Evolutionary conservation across 2,329 filamentous ascomycete genomes (phyloP), one percentile per base, ranked within the genome.

Genomic region (Exserohilum rostratum): DNA sequence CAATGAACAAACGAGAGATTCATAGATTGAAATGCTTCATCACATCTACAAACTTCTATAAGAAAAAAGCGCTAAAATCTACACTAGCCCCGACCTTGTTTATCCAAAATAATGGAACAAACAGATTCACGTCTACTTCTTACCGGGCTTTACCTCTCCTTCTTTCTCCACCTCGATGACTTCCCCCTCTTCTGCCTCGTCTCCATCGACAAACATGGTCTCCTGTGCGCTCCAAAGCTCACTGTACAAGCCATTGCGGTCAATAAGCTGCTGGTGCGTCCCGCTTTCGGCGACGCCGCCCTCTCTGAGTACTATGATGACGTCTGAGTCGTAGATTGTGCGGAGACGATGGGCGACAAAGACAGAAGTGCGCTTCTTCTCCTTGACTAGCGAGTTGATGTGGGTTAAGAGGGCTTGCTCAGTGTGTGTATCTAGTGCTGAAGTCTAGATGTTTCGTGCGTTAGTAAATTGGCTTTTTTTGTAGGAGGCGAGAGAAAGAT

Each of bases 281-380:
- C 95, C 95, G 74, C 85, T 87, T 78, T 98, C 95, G 2, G 88
- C 91, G n/a, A 98, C 92, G 12, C 80, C 81, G 0, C 95, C 95
- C 56, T 90, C 87, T 71, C 88, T 89, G 52, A 98, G 79, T 33
- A 98, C 95, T 66, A 98, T 93, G 65, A 98, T 98, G 66, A 93
- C 80, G 76, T 98, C 82, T 34, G 90, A 90, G 69, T 98, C 95
- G 69, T 90, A 96, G 62, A 99, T 97, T 0, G 95, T 98, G 47
- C 93, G 85, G 55, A 99, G 78, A 15, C 95, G 85, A 75, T 98
- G 95, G 6, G 95, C 95, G 5, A 99, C 90, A 71, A 98, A 98
- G 1, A 99, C 90, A 64, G 92, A 97, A 0, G 95, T 98, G 52
- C 93, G 85, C 3, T 82, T 81, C 79, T 96, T 96, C 68, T 96